Evolutionary conservation across 441 rosid genomes (phyloP), one percentile per base, ranked within the genome.

Genomic region (Hura crepitans): DNA sequence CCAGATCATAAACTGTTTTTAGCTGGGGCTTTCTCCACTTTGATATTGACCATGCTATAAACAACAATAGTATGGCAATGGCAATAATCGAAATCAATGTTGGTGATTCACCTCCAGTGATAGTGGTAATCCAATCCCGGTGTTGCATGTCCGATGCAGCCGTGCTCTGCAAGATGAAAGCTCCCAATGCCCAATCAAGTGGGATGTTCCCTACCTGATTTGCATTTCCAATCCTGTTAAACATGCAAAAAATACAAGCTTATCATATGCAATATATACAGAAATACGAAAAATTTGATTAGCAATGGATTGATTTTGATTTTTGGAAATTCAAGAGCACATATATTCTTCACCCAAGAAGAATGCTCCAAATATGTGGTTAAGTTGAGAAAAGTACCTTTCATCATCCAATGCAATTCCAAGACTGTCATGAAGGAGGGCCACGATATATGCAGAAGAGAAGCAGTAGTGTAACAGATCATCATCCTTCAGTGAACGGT

Each of bases 141-240:
- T 80, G 75, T 69, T 75, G 72, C 53, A 58, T 62, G 69, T 79
- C 73, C 22, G 58, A 50, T 53, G 72, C 77, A 60, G 77, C 62
- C 42, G 80, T 77, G 77, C 83, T 85, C 53, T 84, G 90, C 83
- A 87, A 74, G 74, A 94, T 90, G 83, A 92, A 92, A 76, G 97
- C 96, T 68, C 99, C 97, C 65, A 90, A 67, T 28, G 99, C 94
- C 99, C 97, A 92, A 71, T 94, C 99, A 7, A 94, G 94, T 13
- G 97, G 97, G 71, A 83, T 81, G 63, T 83, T 81, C 69, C 85
- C 90, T 66, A 87, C 96, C 68, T 85, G 85, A 77, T 81, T 92
- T n/a, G 88, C 87, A 74, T 73, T 86, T 61, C 49, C 67, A 31
- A 90, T 81, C 86, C 97, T 94, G 88, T 71, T 54, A 72, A 35